A percentile compares a stretch with the other conserved stretches of the same genome.
Evolutionary conservation across 2,329 filamentous ascomycete species (phyloP).

Genomic region (Fusarium avenaceum): DNA sequence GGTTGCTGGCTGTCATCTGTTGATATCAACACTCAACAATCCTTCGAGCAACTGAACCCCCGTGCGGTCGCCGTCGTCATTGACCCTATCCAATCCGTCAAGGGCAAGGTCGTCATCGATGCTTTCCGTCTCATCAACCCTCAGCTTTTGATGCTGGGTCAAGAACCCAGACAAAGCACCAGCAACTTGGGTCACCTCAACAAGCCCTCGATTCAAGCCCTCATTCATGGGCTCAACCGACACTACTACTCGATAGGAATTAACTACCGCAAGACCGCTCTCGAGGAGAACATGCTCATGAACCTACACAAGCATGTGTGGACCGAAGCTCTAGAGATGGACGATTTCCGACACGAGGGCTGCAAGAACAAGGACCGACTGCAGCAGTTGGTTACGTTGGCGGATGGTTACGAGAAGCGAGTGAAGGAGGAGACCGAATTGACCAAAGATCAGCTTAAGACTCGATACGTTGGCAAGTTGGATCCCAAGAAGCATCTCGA

Average conservation of each 20-base stretch:
- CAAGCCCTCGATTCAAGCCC: constrained; percentile 99
- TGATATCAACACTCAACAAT: constrained; percentile 99
- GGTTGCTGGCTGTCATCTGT: constrained; percentile 99
- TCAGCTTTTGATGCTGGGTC: constrained; percentile 96
- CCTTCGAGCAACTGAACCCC: constrained; percentile 98
- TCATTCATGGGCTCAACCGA: constrained; percentile 97
- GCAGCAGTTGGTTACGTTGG: constrained; percentile 86
- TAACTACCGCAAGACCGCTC: constrained; percentile 95
- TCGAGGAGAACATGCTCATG: constrained; percentile 99
- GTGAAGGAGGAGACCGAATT: constrained; percentile 99
- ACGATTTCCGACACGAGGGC: constrained; percentile 89
- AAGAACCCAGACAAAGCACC: constrained; percentile 97
- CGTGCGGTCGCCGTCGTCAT: constrained; percentile 98
- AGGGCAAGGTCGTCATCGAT: constrained; percentile 99
- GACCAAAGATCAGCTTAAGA: constrained; percentile 97
- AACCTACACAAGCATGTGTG: constrained; percentile 99
- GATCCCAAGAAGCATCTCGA: constrained; percentile 99
- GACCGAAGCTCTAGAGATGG: constrained; percentile 98
- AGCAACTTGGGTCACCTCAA: constrained; percentile 98
- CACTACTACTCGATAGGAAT: constrained; percentile 99
- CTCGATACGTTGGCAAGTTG: constrained; percentile 97
- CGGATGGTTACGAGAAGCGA: constrained; percentile 97
- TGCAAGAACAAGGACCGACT: constrained; percentile 88
- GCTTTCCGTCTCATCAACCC: constrained; percentile 99
- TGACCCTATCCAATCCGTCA: constrained; percentile 98